phyloP scores from a whole-genome alignment of 2,329 filamentous ascomycete genomes.

The Botrytis squamosa region DNA sequence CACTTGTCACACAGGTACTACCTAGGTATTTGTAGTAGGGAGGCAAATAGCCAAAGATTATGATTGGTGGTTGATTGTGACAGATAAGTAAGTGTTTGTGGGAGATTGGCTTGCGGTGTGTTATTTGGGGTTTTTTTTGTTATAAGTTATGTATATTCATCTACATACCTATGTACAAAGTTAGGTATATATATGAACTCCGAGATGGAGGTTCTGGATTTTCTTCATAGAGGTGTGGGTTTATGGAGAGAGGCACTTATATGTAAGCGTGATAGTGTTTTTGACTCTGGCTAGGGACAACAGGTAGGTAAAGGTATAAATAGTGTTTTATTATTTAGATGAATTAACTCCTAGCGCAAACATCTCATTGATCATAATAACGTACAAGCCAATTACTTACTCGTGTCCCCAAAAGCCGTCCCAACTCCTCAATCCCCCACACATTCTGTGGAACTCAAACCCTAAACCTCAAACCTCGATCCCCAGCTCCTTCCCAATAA shows the following conservation, averaged over 20 bases:
- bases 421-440: neutral
- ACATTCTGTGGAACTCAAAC: conserved; percentile 28
- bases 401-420: too few species aligned
- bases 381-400: neutral
- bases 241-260: neutral
- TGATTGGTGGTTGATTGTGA: neutral
- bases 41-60: neutral
- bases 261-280: neutral
- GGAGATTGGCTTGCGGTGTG: neutral
- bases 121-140: neutral
- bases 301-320: neutral
- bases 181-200: neutral
- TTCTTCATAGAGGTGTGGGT: neutral
- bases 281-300: too few species aligned
- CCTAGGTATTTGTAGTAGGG: neutral
- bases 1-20: neutral
- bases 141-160: too few species aligned
- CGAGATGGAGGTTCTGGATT: neutral
- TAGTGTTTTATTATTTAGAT: neutral
- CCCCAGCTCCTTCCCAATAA: conserved; percentile 44
- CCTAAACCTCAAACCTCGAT: conserved; percentile 33
- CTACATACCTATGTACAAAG: neutral
- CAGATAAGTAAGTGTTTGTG: neutral
- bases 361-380: neutral
- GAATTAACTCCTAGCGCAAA: neutral